Evolutionary conservation across 2,329 filamentous ascomycete species (phyloP).

Genomic region (Venturia aucupariae): DNA sequence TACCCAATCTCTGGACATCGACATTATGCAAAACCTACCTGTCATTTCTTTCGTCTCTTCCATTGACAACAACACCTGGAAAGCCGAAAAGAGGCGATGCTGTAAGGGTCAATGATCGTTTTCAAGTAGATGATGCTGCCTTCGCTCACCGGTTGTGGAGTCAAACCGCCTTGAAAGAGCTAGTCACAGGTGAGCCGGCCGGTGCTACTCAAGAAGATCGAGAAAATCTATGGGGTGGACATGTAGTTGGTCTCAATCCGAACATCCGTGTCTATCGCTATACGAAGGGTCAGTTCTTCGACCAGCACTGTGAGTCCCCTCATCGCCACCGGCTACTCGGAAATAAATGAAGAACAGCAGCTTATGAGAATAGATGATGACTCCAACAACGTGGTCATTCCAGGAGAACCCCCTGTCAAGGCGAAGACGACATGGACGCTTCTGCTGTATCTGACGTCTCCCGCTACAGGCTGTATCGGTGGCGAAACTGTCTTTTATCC

Average conservation of each 20-base stretch:
- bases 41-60: constrained; percentile 59
- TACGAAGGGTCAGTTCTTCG: constrained; percentile 78
- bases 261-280: constrained; percentile 90
- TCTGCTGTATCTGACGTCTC: constrained; percentile 74
- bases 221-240: constrained; percentile 59
- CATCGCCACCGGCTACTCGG: neutral
- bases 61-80: constrained; percentile 67
- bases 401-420: constrained; percentile 32
- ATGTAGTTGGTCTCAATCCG: constrained; percentile 68
- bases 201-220: constrained; percentile 24
- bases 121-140: constrained; percentile 63
- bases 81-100: constrained; percentile 74
- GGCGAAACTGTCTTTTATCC: constrained; percentile 92
- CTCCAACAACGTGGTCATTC: constrained; percentile 61
- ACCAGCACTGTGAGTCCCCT: constrained; percentile 67
- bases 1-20: constrained; percentile 65
- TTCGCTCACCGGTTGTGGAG: constrained; percentile 74
- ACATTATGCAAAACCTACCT: constrained; percentile 69
- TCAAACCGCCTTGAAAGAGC: constrained; percentile 61
- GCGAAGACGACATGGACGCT: constrained; percentile 85
- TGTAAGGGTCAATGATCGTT: constrained; percentile 80
- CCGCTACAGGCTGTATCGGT: constrained; percentile 64
- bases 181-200: constrained; percentile 30
- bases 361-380: constrained; percentile 62
- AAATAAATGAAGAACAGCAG: constrained; percentile 12